phyloP scores from a whole-genome alignment of 2,329 filamentous ascomycete species.

The Cercospora sp. region DNA sequence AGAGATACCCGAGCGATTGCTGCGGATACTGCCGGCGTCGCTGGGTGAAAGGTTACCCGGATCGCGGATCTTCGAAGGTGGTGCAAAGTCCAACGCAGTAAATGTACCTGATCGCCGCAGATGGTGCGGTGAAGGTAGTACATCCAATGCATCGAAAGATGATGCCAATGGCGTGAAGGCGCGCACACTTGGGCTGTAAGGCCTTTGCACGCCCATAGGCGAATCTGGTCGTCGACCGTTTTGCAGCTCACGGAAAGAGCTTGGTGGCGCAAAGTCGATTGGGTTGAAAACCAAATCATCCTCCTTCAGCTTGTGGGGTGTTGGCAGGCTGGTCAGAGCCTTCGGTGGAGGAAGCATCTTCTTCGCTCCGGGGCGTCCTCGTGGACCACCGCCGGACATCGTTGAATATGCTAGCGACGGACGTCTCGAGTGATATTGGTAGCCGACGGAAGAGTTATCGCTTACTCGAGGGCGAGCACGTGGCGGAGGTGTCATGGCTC shows the following conservation, averaged over 20 bases:
- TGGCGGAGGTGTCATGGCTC: constrained; percentile 94
- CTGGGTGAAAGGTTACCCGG: constrained; percentile 46
- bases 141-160: constrained; percentile 81
- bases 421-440: constrained; percentile 41
- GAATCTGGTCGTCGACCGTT: constrained; percentile 65
- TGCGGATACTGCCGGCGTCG: constrained; percentile 56
- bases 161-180: constrained; percentile 76
- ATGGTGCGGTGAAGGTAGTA: constrained; percentile 82
- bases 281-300: constrained; percentile 65
- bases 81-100: constrained; percentile 77
- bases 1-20: constrained; percentile 77
- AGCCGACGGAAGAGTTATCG: constrained; percentile 37
- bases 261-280: constrained; percentile 83
- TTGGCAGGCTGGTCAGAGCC: constrained; percentile 74
- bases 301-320: constrained; percentile 83
- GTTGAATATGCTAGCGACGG: constrained; percentile 37
- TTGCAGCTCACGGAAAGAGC: constrained; percentile 60
- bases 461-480: constrained; percentile 58
- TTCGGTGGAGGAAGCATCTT: constrained; percentile 69
- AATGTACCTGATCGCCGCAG: constrained; percentile 77
- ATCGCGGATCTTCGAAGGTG: constrained; percentile 71
- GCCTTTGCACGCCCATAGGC: constrained; percentile 57
- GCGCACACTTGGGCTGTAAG: constrained; percentile 73
- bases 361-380: constrained; percentile 44
- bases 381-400: constrained; percentile 32